phyloP scores from a whole-genome alignment of 345 rosid genomes.

The Durio zibethinus region DNA sequence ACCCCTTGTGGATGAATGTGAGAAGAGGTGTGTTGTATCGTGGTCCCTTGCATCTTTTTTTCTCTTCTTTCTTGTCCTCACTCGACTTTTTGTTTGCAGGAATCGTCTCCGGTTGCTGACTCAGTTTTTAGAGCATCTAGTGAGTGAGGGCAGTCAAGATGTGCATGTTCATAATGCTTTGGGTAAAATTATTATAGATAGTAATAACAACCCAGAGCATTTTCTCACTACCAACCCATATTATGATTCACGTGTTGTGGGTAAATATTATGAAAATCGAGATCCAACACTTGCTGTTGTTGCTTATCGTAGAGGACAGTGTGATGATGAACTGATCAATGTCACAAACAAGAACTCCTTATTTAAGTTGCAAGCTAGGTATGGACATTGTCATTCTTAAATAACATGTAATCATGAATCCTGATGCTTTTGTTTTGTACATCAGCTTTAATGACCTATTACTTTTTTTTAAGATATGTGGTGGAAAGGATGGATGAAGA shows the following conservation, averaged over 20 bases:
- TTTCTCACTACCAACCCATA: slow-evolving; percentile 93
- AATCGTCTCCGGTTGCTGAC: slow-evolving; percentile 97
- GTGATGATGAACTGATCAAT: slow-evolving; percentile 91
- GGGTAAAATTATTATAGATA: slow-evolving; percentile 96
- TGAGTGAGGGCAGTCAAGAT: slow-evolving; percentile 98
- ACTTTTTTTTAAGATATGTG: slow-evolving; percentile 60
- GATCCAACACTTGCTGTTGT: slow-evolving; percentile 99
- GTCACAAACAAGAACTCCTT: slow-evolving; percentile 92
- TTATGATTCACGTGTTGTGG: slow-evolving; percentile 93
- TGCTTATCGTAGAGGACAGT: slow-evolving; percentile 93
- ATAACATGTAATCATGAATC: not conserved
- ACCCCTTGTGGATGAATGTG: slow-evolving; percentile 80
- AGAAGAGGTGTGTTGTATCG: slow-evolving; percentile 51
- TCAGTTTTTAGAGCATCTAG: slow-evolving; percentile 97
- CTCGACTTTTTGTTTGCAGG: slow-evolving; percentile 38
- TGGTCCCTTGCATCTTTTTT: slow-evolving; percentile 10
- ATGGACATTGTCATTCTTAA: slow-evolving; percentile 14
- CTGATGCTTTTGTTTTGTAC: not conserved
- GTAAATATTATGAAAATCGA: slow-evolving; percentile 96
- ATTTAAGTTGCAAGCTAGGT: slow-evolving; percentile 97
- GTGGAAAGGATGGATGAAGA: slow-evolving; percentile 97
- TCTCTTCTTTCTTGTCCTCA: slow-evolving; percentile 20
- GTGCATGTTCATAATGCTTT: slow-evolving; percentile 96
- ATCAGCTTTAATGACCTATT: not conserved
- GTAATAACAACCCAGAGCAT: slow-evolving; percentile 96